Base-by-base conservation (phyloP, 2,329 filamentous ascomycete genomes). In the Talaromyces sp. region DNA sequence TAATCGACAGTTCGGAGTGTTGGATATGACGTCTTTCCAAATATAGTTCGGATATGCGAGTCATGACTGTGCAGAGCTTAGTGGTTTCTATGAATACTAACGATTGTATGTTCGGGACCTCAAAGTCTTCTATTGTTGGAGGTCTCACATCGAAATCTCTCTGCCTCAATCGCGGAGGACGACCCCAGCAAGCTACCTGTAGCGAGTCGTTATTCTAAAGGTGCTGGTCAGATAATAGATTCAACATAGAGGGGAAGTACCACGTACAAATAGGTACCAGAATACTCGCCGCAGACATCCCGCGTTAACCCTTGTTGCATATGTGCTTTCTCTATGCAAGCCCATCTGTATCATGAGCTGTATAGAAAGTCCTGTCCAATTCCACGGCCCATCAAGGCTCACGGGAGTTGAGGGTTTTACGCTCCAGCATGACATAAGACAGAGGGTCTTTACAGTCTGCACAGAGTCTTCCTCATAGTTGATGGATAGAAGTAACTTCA, bases 271-370 rank as follows among this genome's bases (percentile, higher is more conserved):
- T n/a, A 57, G 17, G 11, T 57, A 39, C 46, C 55, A 57, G 36
- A 57, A 57, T 45, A 57, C 33, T 28, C 45, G 35, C 5, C 55
- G 55, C 22, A 55, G 40, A 15, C 33, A 37, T 35, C 57, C 22
- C 15, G 17, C 25, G 3, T 39, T n/a, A 25, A 3, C 36, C 25
- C 59, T 57, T 37, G 36, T 33, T 25, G 57, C 19, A 45, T 65
- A 67, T 2, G 63, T 66, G 21, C 53, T 53, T 45, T 66, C 62
- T 28, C 56, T 59, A 55, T 67, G 65, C 33, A 67, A 58, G 15
- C 64, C 65, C 61, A 67, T 65, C 43, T 67, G 64, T 17, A 61
- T 40, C 10, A 62, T 62, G 2, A 65, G 51, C 21, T 63, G 60
- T 3, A 60, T 58, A 17, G 62, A 63, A 37, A 63, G 46, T 7